Evolutionary conservation across 2,329 filamentous ascomycete species (phyloP).

Genomic region (Monosporascus sp.): DNA sequence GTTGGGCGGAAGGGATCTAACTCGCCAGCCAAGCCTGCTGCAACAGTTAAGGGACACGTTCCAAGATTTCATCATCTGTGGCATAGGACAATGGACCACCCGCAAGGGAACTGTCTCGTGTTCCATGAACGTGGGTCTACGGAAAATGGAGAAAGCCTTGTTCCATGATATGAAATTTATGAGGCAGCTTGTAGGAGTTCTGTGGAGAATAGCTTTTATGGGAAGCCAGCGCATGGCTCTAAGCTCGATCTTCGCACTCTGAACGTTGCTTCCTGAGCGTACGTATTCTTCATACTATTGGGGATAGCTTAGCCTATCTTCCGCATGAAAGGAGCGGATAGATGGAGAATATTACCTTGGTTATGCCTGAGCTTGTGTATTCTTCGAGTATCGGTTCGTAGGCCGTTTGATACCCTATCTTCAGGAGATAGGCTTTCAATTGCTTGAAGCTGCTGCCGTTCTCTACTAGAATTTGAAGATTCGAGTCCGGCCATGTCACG

Average conservation of each 20-base stretch:
- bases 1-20: neutral
- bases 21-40: neutral
- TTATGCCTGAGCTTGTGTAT: too few species aligned
- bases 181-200: neutral
- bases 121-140: neutral
- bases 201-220: too few species aligned
- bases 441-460: neutral
- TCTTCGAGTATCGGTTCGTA: neutral
- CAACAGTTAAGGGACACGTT: too few species aligned
- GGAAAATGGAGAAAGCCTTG: neutral
- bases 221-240: too few species aligned
- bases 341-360: neutral
- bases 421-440: neutral
- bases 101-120: neutral
- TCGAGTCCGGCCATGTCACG: too few species aligned
- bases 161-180: neutral
- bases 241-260: too few species aligned
- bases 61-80: too few species aligned
- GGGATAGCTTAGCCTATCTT: too few species aligned
- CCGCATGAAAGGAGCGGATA: too few species aligned
- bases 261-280: too few species aligned
- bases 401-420: neutral
- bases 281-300: too few species aligned
- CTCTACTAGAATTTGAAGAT: neutral
- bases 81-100: neutral